Evolutionary conservation across 2,329 filamentous ascomycete species (phyloP).

Genomic region (Sporothrix phasma): DNA sequence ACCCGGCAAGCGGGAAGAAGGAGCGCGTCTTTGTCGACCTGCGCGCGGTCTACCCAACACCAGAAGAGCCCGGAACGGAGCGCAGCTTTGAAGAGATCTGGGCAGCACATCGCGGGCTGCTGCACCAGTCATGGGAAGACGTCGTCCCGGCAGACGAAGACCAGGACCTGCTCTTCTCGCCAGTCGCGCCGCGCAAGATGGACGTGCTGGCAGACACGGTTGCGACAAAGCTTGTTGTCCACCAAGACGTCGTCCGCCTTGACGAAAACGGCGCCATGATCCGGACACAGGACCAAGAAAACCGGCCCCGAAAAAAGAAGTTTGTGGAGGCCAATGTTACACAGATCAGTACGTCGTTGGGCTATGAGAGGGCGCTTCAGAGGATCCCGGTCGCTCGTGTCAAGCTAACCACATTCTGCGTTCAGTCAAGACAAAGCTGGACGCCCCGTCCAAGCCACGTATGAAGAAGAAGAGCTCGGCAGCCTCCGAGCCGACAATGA

Average conservation of each 20-base stretch:
- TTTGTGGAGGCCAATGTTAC: constrained; percentile 81
- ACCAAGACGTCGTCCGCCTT: constrained; percentile 35
- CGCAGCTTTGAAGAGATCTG: constrained; percentile 87
- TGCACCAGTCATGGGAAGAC: constrained; percentile 48
- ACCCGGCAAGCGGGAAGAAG: constrained; percentile 70
- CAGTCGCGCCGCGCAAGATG: constrained; percentile 24
- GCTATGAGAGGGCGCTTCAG: too few relatives aligned
- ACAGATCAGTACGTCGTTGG: constrained; percentile 68
- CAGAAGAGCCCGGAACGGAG: constrained; percentile 60
- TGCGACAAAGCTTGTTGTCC: constrained; percentile 32
- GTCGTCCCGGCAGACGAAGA: constrained; percentile 21
- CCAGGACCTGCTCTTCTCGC: constrained; percentile 10
- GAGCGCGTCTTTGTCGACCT: constrained; percentile 85
- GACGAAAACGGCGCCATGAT: constrained; percentile 50
- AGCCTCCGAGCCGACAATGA: constrained; percentile 84
- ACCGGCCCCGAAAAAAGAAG: constrained; percentile 59
- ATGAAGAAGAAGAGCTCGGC: constrained; percentile 59
- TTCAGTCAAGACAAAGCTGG: constrained; percentile 81
- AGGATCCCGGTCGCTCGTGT: too few relatives aligned
- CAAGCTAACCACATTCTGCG: background rate
- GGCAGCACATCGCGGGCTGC: constrained; percentile 63
- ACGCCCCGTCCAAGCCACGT: constrained; percentile 79
- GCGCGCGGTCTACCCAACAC: constrained; percentile 72
- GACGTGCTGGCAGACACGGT: constrained; percentile 25
- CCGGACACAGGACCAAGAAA: constrained; percentile 8